Evolutionary conservation across 306 rosid species (phyloP).

Genomic region (Rosa chinensis): DNA sequence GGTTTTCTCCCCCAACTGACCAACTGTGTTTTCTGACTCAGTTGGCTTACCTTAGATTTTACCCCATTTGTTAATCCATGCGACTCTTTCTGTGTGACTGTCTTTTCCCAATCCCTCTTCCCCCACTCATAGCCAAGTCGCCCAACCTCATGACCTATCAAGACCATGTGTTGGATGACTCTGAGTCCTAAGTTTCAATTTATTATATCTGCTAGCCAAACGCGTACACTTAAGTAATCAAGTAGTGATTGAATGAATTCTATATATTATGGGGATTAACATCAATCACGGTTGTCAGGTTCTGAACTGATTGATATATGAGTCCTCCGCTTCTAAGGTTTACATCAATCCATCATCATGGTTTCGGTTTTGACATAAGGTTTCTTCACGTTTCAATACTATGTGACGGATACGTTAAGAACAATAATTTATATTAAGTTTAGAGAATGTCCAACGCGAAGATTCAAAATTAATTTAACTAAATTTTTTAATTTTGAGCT

Average conservation of each 20-base stretch:
- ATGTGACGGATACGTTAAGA: no score
- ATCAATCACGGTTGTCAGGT: constrained; percentile 6
- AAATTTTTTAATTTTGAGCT: no score
- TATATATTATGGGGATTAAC: background rate
- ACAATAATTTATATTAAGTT: no score
- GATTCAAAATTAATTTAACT: no score
- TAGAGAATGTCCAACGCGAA: no score
- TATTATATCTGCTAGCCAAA: background rate
- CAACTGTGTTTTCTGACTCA: constrained; percentile 9
- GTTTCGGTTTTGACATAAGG: background rate
- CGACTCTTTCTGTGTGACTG: constrained; percentile 16
- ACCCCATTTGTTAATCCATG: constrained; percentile 4
- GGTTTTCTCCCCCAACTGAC: constrained; percentile 2
- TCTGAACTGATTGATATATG: background rate
- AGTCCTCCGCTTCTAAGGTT: background rate
- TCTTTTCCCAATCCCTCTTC: background rate
- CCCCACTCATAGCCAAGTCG: background rate
- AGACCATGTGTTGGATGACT: constrained; percentile 3
- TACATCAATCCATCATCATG: background rate
- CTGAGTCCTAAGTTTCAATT: background rate
- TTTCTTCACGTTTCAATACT: background rate
- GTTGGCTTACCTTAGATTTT: constrained; percentile 1
- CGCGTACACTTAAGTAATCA: background rate
- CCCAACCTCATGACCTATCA: no score
- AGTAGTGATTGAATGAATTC: background rate